Evolutionary conservation across 306 rosid genomes (phyloP).

Genomic region (Cucurbita maxima): DNA sequence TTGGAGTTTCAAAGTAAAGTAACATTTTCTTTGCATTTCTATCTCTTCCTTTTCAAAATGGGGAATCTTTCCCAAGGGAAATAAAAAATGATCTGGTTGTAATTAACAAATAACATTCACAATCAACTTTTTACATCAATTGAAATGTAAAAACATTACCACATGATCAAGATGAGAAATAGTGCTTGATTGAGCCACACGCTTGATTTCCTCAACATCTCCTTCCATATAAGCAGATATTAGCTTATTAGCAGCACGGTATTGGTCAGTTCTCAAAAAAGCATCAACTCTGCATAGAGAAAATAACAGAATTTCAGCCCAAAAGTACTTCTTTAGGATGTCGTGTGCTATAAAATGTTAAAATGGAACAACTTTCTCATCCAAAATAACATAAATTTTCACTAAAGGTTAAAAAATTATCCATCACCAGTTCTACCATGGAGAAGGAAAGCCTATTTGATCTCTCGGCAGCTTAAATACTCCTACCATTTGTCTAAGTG

Average conservation of each 20-base stretch:
- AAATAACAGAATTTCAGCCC: neutral
- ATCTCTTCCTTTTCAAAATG: neutral
- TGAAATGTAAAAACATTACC: slow-evolving; percentile 23
- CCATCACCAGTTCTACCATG: neutral
- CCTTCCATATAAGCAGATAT: slow-evolving; percentile 72
- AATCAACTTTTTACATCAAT: neutral
- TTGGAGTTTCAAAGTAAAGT: neutral
- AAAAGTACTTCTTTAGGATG: neutral
- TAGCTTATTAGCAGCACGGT: slow-evolving; percentile 61
- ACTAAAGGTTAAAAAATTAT: neutral
- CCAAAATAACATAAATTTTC: neutral
- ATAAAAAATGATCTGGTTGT: neutral
- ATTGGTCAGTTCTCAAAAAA: slow-evolving; percentile 68
- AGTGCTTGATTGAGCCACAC: slow-evolving; percentile 46
- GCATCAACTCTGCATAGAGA: slow-evolving; percentile 47
- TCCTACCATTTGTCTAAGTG: neutral
- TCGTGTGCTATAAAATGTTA: neutral
- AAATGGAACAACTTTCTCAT: neutral
- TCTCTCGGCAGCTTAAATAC: neutral
- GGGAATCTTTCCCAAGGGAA: neutral
- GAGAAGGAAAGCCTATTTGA: neutral
- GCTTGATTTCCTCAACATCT: slow-evolving; percentile 72
- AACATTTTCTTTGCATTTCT: neutral
- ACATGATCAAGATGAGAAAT: slow-evolving; percentile 69
- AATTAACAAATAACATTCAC: neutral